Evolutionary conservation across 495 filamentous ascomycete species (phyloP).

Genomic region (Melanomma pulvis-pyrius): DNA sequence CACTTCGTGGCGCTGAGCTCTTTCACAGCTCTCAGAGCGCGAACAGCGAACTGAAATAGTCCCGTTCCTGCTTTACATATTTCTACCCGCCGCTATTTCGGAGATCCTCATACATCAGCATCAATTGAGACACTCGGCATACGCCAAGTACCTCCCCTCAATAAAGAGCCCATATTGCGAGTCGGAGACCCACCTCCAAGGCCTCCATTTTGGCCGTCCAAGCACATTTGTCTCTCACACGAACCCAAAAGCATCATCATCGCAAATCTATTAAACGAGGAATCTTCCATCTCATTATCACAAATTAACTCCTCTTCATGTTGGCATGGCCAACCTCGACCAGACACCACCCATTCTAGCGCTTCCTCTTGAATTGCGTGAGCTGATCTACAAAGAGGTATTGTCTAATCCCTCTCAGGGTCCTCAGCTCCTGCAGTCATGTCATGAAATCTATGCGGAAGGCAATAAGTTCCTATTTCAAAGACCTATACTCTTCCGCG

Average conservation of each 20-base stretch:
- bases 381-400: conserved; percentile 29
- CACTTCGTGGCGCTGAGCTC: neutral
- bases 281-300: neutral
- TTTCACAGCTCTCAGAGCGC: neutral
- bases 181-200: no score
- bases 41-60: neutral
- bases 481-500: conserved; percentile 28
- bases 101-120: no score
- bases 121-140: no score
- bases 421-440: conserved; percentile 30
- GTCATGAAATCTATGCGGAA: conserved; percentile 37
- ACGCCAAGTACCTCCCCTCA: no score
- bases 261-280: neutral
- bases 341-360: conserved; percentile 20
- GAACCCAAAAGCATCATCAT: neutral
- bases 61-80: neutral
- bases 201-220: no score
- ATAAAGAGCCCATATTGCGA: no score
- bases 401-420: conserved; percentile 2
- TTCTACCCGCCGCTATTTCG: no score
- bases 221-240: no score
- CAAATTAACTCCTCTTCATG: neutral
- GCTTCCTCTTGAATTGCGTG: conserved; percentile 34
- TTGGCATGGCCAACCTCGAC: neutral
- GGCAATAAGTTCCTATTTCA: conserved; percentile 39